Evolutionary conservation across 2,329 filamentous ascomycete genomes (phyloP).

Genomic region (Cephalotrichum gorgonifer): DNA sequence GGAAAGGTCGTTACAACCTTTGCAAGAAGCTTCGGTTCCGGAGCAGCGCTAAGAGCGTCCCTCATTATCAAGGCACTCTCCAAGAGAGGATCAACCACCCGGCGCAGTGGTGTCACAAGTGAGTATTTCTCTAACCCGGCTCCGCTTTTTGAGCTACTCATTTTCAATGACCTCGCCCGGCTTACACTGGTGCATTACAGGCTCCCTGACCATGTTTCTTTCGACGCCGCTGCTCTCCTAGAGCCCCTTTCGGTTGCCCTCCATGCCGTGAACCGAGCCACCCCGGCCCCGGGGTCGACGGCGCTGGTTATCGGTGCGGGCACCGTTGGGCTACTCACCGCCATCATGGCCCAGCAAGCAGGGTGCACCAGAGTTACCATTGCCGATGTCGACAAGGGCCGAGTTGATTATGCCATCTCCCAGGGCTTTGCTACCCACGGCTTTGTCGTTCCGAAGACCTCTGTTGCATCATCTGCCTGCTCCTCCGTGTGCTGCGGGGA

Average conservation of each 20-base stretch:
- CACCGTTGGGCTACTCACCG: constrained; percentile 51
- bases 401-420: constrained; percentile 48
- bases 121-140: not conserved
- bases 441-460: constrained; percentile 38
- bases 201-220: constrained; percentile 48
- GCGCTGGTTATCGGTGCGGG: constrained; percentile 57
- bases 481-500: constrained; percentile 25
- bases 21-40: constrained; percentile 53
- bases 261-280: constrained; percentile 48
- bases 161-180: not conserved
- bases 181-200: constrained; percentile 19
- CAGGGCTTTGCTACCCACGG: constrained; percentile 51
- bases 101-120: constrained; percentile 48
- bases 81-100: constrained; percentile 53
- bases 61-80: constrained; percentile 49
- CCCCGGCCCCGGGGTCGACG: constrained; percentile 39
- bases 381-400: constrained; percentile 48
- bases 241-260: constrained; percentile 54
- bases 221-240: constrained; percentile 48
- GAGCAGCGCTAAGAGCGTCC: constrained; percentile 52
- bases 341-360: constrained; percentile 50
- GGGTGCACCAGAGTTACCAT: constrained; percentile 50
- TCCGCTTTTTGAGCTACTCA: not conserved
- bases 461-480: constrained; percentile 31
- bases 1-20: constrained; percentile 51